Conservation (phyloP, 1,284 basidiomycete species). For the Ganoderma resinaceum region DNA sequence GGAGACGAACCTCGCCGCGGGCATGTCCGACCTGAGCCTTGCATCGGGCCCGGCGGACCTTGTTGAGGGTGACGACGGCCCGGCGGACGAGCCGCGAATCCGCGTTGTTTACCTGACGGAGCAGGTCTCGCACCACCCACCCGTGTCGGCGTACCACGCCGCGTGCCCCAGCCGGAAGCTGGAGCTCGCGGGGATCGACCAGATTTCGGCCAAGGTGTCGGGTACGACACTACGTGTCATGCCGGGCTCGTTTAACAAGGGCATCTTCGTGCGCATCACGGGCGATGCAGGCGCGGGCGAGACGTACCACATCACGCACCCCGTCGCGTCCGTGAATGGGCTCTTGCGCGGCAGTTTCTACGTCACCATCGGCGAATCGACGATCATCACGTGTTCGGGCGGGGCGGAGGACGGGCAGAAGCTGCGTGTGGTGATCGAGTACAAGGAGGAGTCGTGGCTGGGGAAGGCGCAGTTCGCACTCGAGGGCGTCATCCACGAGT, state of each 20-base stretch:
- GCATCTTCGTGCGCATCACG: slow-evolving; percentile 83
- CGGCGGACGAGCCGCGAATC: slow-evolving; percentile 44
- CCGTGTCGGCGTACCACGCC: slow-evolving; percentile 91
- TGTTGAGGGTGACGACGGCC: slow-evolving; percentile 35
- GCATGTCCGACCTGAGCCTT: slow-evolving; percentile 67
- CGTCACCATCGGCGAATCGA: slow-evolving; percentile 83
- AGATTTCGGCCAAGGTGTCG: slow-evolving; percentile 91
- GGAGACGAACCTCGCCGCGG: slow-evolving; percentile 53
- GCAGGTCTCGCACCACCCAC: slow-evolving; percentile 97
- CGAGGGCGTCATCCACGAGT: slow-evolving; percentile 92
- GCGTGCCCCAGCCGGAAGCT: slow-evolving; percentile 77
- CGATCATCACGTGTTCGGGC: slow-evolving; percentile 84
- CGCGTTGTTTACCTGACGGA: slow-evolving; percentile 80
- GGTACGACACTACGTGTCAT: slow-evolving; percentile 85
- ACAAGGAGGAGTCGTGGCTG: slow-evolving; percentile 98
- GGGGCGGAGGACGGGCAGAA: slow-evolving; percentile 55
- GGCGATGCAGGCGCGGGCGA: slow-evolving; percentile 84
- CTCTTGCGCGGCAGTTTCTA: slow-evolving; percentile 91
- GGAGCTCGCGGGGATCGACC: slow-evolving; percentile 84
- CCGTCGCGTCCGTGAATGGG: slow-evolving; percentile 90
- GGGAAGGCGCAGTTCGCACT: slow-evolving; percentile 87
- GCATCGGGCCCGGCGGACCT: slow-evolving; percentile 42
- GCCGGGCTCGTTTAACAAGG: slow-evolving; percentile 87
- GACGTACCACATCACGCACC: slow-evolving; percentile 90
- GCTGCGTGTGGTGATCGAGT: slow-evolving; percentile 88